These are phyloP conservation scores for Colletotrichum sp. DNA, from an alignment of 2,329 filamentous ascomycete species.

Conservation along the genomic window DNA sequence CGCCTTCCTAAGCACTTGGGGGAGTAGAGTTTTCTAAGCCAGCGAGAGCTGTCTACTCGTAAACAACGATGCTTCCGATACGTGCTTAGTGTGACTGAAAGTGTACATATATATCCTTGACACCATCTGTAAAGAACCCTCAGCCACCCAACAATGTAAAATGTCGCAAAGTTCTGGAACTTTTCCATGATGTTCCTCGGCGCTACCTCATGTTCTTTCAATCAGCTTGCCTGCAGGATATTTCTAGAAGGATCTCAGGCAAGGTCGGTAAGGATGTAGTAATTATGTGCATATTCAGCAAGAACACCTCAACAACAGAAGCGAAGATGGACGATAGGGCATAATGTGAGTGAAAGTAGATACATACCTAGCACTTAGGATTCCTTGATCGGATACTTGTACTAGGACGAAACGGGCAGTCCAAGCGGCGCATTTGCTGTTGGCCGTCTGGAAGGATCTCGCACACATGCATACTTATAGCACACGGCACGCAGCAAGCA, in stretches of 20 bases:
- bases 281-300: fast-evolving
- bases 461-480: background rate
- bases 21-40: background rate
- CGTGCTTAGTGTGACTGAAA: no score
- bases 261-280: background rate
- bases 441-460: background rate
- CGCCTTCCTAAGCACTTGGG: no score
- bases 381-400: fast-evolving
- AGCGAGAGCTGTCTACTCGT: background rate
- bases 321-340: background rate
- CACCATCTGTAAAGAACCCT: background rate
- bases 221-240: fast-evolving
- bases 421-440: no score
- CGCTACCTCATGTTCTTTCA: background rate
- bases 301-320: fast-evolving
- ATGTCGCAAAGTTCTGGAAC: fast-evolving
- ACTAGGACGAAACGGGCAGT: background rate
- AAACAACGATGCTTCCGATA: no score
- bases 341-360: fast-evolving
- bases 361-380: fast-evolving
- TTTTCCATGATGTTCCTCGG: background rate
- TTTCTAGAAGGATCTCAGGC: fast-evolving
- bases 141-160: no score
- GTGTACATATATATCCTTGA: no score
- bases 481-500: background rate